Percentiles rank a stretch among this genome's conserved stretches.
These are phyloP conservation scores for Mucor piriformis DNA, from an alignment of 371 early-diverging fungal species.

Conservation along the genomic window DNA sequence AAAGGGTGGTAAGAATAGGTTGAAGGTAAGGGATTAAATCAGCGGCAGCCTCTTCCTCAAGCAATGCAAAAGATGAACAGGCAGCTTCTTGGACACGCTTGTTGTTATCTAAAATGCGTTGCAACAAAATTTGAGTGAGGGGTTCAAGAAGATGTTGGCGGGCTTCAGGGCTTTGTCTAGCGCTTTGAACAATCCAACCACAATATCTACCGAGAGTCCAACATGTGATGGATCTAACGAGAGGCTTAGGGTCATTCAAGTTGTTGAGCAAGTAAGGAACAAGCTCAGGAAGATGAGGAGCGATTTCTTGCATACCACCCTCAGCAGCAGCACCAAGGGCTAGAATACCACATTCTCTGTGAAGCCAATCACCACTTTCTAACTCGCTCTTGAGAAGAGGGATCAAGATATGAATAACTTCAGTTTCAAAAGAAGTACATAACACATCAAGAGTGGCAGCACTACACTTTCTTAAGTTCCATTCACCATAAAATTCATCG, in stretches of 20 bases:
- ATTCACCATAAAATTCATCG: slow-evolving; percentile 87
- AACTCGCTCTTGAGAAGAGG: slow-evolving; percentile 86
- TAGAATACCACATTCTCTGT: slow-evolving; percentile 92
- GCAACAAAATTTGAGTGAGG: slow-evolving; percentile 73
- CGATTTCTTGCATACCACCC: slow-evolving; percentile 85
- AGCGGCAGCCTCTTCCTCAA: slow-evolving; percentile 85
- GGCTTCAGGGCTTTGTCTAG: slow-evolving; percentile 61
- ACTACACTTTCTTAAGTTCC: slow-evolving; percentile 97
- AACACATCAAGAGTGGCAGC: slow-evolving; percentile 96
- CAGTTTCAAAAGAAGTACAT: slow-evolving; percentile 82
- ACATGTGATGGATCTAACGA: slow-evolving; percentile 96
- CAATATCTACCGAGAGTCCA: slow-evolving; percentile 96
- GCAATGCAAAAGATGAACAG: slow-evolving; percentile 88
- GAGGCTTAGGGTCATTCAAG: slow-evolving; percentile 83
- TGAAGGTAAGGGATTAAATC: slow-evolving; percentile 81
- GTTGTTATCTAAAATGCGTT: slow-evolving; percentile 84
- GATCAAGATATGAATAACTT: slow-evolving; percentile 78
- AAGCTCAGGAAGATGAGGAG: slow-evolving; percentile 84
- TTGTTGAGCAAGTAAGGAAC: slow-evolving; percentile 83
- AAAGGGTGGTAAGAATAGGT: slow-evolving; percentile 78
- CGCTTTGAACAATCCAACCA: slow-evolving; percentile 66
- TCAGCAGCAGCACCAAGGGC: slow-evolving; percentile 97
- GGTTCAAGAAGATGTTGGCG: slow-evolving; percentile 76
- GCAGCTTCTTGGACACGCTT: slow-evolving; percentile 95
- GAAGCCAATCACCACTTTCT: slow-evolving; percentile 83